These are phyloP conservation scores for Lentinula raphanica DNA, from an alignment of 768 basidiomycete species.

Conservation along the genomic window DNA sequence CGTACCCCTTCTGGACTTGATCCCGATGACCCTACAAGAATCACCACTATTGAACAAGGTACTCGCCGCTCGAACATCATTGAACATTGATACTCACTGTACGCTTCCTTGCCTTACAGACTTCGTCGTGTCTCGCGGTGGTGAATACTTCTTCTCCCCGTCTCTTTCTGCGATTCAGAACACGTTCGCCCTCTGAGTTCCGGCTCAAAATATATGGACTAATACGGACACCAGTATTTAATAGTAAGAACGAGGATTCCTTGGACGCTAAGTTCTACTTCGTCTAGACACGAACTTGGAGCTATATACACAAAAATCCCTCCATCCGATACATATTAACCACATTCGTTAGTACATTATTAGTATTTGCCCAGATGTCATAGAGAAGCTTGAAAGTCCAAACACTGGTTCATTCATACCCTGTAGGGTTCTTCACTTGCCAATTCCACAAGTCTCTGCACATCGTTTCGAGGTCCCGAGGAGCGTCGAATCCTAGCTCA, in stretches of 20 bases:
- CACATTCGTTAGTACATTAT: no score
- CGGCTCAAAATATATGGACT: no score
- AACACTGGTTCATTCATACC: constrained; percentile 39
- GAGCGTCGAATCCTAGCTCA: constrained; percentile 90
- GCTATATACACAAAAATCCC: no score
- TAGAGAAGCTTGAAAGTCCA: no score
- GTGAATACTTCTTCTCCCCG: constrained; percentile 28
- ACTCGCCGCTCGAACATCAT: background rate
- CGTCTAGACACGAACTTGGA: no score
- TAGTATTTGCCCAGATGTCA: no score
- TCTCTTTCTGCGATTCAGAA: constrained; percentile 20
- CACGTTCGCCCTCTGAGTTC: background rate
- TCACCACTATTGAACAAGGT: constrained; percentile 7
- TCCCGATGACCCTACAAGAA: background rate
- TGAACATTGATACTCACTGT: background rate
- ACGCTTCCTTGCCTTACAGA: constrained; percentile 5
- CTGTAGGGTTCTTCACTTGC: constrained; percentile 88
- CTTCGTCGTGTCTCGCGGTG: constrained; percentile 22
- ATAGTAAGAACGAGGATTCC: no score
- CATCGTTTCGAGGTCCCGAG: constrained; percentile 81
- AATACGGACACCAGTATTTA: no score
- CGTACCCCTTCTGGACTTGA: constrained; percentile 7
- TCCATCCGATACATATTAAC: no score
- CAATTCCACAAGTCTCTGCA: constrained; percentile 98
- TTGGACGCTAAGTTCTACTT: no score